Conservation (phyloP, 768 basidiomycete species). For the Hericium alpestre region DNA sequence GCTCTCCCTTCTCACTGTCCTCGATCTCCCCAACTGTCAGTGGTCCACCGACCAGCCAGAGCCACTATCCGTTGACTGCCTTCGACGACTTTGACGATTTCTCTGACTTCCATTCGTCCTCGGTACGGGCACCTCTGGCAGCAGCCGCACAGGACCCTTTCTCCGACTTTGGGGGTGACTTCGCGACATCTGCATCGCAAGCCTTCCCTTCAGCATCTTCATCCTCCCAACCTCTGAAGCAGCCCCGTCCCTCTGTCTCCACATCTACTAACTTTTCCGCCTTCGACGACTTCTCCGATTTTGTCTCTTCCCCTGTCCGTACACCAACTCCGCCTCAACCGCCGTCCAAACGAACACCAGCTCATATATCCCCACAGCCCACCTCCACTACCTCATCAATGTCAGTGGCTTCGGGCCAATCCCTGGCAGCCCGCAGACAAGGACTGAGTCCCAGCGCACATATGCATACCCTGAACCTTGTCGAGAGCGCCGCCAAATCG, state of each 20-base stretch:
- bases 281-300: slow-evolving; percentile 39
- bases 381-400: too few species aligned
- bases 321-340: slow-evolving; percentile 21
- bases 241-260: background rate
- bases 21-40: too few species aligned
- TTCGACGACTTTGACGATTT: slow-evolving; percentile 34
- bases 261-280: slow-evolving; percentile 9
- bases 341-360: slow-evolving; percentile 9
- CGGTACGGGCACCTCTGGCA: slow-evolving; percentile 8
- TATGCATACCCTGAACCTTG: slow-evolving; percentile 44
- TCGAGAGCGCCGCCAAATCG: slow-evolving; percentile 45
- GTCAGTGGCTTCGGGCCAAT: background rate
- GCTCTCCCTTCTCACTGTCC: background rate
- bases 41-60: too few species aligned
- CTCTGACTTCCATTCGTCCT: slow-evolving; percentile 33
- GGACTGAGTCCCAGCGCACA: slow-evolving; percentile 36
- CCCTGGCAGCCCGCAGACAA: slow-evolving; percentile 15
- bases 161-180: background rate
- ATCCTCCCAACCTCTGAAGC: background rate
- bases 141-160: background rate
- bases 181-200: slow-evolving; percentile 1
- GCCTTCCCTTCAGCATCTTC: slow-evolving; percentile 4
- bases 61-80: too few species aligned
- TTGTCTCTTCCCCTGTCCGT: slow-evolving; percentile 26
- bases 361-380: background rate